Base-by-base conservation (phyloP, 306 rosid genomes). In the Lathyrus sativus region DNA sequence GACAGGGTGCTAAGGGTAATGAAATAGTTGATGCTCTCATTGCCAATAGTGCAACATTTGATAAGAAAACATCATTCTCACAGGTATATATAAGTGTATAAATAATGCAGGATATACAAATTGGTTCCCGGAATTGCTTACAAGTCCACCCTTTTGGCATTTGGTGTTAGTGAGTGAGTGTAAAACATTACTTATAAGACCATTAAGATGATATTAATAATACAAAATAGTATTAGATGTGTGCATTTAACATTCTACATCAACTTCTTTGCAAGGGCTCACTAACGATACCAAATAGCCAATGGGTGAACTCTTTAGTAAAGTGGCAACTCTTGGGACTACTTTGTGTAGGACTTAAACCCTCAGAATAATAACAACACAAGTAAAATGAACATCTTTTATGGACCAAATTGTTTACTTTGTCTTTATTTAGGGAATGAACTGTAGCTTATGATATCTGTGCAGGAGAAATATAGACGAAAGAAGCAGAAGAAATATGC, bases 401-500 rank as follows among this genome's bases (percentile, higher is more conserved):
- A 55, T 11, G 50, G 50, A 44, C 31, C 60, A 56, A 33, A 22
- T 56, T 55, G 29, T 56, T 13, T 31, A 24, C 55, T 7, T 72
- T 22, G 24, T 50, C 9, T 74, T 60, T 74, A 15, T 65, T 39
- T 77, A 82, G 17, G 42, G 19, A 56, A 39, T 55, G 38, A 13
- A 55, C 72, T 66, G 12, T 78, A 59, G 62, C 64, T 68, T 12
- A 22, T 18, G 44, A 19, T 54, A 45, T 63, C 6, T 73, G 50
- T 77, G 72, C 91, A 92, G 96, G 98, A 93, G 83, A 93, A 93
- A 72, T 93, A 93, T 80, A 88, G 90, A 80, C 86, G 88, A 66
- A 88, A 78, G 83, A 93, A 93, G 82, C 98, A 88, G 82, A 93
- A 93, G 79, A 93, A 93, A 65, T 90, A 93, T 82, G 96, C 98